Base-by-base conservation (phyloP, 345 rosid genomes). In the Eucalyptus cladocalyx region DNA sequence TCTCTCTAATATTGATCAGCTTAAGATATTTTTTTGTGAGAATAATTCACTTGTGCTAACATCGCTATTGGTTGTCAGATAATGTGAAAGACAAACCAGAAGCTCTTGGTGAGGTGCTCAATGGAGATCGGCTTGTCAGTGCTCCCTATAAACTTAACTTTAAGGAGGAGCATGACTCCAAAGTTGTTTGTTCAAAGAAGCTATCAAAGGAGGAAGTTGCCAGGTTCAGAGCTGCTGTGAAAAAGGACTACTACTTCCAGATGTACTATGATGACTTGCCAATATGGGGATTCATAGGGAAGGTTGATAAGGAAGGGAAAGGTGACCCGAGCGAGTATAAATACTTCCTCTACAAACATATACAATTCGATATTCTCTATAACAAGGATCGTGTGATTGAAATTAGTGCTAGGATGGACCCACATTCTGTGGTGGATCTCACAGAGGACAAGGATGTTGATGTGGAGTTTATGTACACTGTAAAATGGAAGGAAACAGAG, bases 211-310 rank as follows among this genome's bases (percentile, higher is more conserved):
- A 94, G 85, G 95, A 97, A 15, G 97, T 97, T 91, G 94, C 92
- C 47, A 89, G 60, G 89, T 97, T 95, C 87, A 87, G 97, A 23
- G 91, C 89, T 60, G 97, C 96, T 24, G 95, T 97, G 45, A 94
- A 91, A 58, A 97, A 97, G 87, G 98, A 97, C 91, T 97, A 94
- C 86, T 97, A 97, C 92, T 96, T 95, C 86, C 98, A 97, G 92
- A 97, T 97, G 99, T 97, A 96, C 56, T 97, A 94, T 86, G 97
- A 97, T 89, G 99, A 97, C 90, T 87, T 97, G 89, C 99, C 99
- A 60, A 94, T 97, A 14, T 97, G 99, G 99, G 99, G 98, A 30
- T 96, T 97, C 91, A 91, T 97, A 69, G 99, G 99, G 6, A 97
- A 96, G 34, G 95, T 95, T 88, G 98, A 95, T n/a, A 96, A 93